Evolutionary conservation across 805 yeast genomes (phyloP), one percentile per base, ranked within the genome.

Genomic region (Nakazawaea sp.): DNA sequence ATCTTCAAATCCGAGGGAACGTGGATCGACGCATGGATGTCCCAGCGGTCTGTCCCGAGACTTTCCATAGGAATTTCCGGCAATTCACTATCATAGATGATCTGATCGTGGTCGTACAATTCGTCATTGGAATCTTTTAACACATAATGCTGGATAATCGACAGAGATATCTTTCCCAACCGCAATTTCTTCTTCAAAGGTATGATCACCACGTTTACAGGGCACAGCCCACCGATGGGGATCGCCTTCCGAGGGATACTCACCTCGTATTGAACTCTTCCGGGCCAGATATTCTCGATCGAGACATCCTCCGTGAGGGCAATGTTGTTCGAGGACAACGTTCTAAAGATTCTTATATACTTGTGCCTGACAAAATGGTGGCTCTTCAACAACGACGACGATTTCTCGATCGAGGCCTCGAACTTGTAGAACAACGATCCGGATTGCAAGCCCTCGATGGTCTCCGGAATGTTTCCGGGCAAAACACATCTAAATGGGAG

Each of bases 241-340:
- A 73, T 51, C 0, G 68, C 72, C 37, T 62, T 68, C 30, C 56
- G 58, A 1, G 64, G 63, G 17, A 72, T 43, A 31, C 56, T 50
- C 3, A 73, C 75, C 33, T 59, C 61, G 45, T 73, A 73, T 43
- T 72, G 75, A 18, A 71, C 57, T 44, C 72, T 72, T 0, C 64
- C 65, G 0, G 75, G 68, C 80, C 80, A 73, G 2, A 67, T 59
- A 46, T 69, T 70, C 41, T 62, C 63, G 33, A 72, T 62, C 18
- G 70, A 68, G 29, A 69, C 61, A 32, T 62, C 64, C 44, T 70
- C 73, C 23, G 54, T 49, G 15, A 68, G 47, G 27, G 58, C 52
- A 27, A 64, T 38, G 47, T 60, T 67, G 10, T 60, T 51, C 1
- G 66, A 63, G 17, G 68, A 61, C 13, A 68, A 59, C 0, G 71